These are phyloP conservation scores for Aspergillus vadensis DNA, from an alignment of 2,329 filamentous ascomycete genomes.

Conservation along the genomic window DNA sequence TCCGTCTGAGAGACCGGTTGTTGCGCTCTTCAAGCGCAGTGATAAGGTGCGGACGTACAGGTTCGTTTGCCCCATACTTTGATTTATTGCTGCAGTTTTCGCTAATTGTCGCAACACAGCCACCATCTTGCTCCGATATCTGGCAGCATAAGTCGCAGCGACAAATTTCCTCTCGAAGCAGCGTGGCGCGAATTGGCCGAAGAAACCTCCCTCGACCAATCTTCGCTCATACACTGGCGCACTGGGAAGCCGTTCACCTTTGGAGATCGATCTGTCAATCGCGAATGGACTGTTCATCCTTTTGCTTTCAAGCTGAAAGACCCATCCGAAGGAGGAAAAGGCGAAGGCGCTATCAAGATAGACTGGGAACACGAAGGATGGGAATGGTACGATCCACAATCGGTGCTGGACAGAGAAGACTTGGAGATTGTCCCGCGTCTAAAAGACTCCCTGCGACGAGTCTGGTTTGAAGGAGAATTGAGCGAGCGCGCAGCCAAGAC, in stretches of 20 bases:
- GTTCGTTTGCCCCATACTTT: slow-evolving; percentile 38
- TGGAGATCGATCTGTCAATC: slow-evolving; percentile 53
- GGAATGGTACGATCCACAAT: slow-evolving; percentile 58
- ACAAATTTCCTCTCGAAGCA: slow-evolving; percentile 56
- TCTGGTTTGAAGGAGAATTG: slow-evolving; percentile 61
- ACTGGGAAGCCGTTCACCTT: slow-evolving; percentile 63
- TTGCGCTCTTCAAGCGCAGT: slow-evolving; percentile 66
- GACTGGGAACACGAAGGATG: slow-evolving; percentile 66
- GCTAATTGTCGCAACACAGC: slow-evolving; percentile 27
- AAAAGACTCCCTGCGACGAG: slow-evolving; percentile 59
- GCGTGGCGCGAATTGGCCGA: slow-evolving; percentile 65
- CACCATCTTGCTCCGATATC: slow-evolving; percentile 63
- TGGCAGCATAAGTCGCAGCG: slow-evolving; percentile 59
- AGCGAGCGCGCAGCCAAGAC: slow-evolving; percentile 48
- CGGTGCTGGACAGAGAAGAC: slow-evolving; percentile 49
- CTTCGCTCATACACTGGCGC: slow-evolving; percentile 55
- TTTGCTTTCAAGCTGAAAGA: slow-evolving; percentile 58
- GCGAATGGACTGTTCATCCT: slow-evolving; percentile 65
- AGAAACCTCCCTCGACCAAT: slow-evolving; percentile 58
- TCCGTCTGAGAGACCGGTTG: slow-evolving; percentile 38
- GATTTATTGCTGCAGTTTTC: too few relatives aligned
- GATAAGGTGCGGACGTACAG: slow-evolving; percentile 61
- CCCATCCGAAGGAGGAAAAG: slow-evolving; percentile 28
- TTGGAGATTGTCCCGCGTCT: slow-evolving; percentile 61
- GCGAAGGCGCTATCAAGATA: slow-evolving; percentile 53